Base-by-base conservation (phyloP, 176 grass and related monocot genomes). In the Paspalum notatum region DNA sequence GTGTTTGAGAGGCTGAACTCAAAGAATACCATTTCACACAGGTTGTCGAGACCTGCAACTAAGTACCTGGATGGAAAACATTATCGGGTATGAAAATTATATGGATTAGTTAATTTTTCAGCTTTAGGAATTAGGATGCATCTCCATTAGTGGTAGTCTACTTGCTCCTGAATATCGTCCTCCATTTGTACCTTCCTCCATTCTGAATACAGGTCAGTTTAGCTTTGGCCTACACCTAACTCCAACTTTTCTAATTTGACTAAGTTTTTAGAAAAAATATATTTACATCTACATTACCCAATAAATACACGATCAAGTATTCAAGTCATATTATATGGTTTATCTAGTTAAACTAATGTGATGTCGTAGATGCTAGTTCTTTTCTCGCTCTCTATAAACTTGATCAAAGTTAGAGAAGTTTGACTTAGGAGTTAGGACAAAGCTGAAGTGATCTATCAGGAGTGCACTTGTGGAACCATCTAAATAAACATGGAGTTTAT, bases 11-110 rank as follows among this genome's bases (percentile, higher is more conserved):
- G 95, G 62, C 69, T 95, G 81, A 88, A 98, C 71, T 65, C 88
- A 82, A 91, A 79, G 50, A 88, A 84, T 86, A 78, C 9, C 57
- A 88, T 97, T 66, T 62, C 54, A 47, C 72, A 82, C 80, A 94
- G 87, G 67, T 77, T 98, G 67, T 93, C 95, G 68, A 92, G 92
- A 80, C 88, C 92, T 70, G 92, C 88, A 63, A 98, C 95, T 60
- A 98, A 91, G 66, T 98, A 98, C 71, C 56, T 85, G 61, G 73
- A 93, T 81, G 95, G 95, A 70, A 98, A 95, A 84, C 95, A 98
- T 91, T 95, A 86, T 83, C 68, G 92, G 84, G 95, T 98, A 98
- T 82, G 78, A 24, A 62, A 8, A 69, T 69, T 52, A 18, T 20
- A 37, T 47, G 21, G 74, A 63, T 68, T 67, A 46, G 21, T 40